Base-by-base conservation (phyloP, 2,329 filamentous ascomycete genomes). In the Rutstroemia sp. region DNA sequence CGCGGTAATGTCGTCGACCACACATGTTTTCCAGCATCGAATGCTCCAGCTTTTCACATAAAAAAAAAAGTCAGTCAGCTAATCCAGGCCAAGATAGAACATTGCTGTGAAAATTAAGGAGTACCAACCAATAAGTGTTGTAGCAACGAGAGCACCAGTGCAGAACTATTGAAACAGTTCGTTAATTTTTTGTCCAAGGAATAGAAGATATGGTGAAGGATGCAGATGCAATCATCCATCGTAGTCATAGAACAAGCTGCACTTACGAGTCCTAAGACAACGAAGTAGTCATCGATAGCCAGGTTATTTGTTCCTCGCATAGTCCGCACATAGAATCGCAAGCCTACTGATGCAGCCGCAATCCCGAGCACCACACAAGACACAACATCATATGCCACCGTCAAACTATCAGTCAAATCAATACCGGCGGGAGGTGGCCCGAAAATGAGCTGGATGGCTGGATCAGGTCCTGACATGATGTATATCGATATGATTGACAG, bases 1-100 rank as follows among this genome's bases (percentile, higher is more conserved):
- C 48, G 48, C 30, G 48, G 48, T 14, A 50, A 50, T 50, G 48
- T 50, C 48, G 48, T 50, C 17, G 48, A 12, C 48, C 48, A 50
- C 19, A 50, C 48, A 50, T 50, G 48, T 17, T 25, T 50, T n/a
- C 48, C 48, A 7, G 48, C 21, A 25, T 34, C 48, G 38, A 39
- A 50, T 50, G n/a, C 30, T 12, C 48, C 48, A 50, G 48, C 48
- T 50, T 50, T 50, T 50, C 48, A 38, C 8, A 19, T 12, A 16
- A 21, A 50, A 38, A 19, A 19, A 19, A 38, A 50, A 8, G 34
- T 50, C 48, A 50, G 48, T 50, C 17, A 7, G 34, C 19, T n/a
- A n/a, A n/a, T 30, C 21, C 30, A 5, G 48, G 34, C 19, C 6
- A n/a, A 50, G 48, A 37, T 39, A 25, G n/a, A 49, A 25, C 25